Conservation (phyloP, 2,329 filamentous ascomycete species). For the Cladosporium oxysporum region DNA sequence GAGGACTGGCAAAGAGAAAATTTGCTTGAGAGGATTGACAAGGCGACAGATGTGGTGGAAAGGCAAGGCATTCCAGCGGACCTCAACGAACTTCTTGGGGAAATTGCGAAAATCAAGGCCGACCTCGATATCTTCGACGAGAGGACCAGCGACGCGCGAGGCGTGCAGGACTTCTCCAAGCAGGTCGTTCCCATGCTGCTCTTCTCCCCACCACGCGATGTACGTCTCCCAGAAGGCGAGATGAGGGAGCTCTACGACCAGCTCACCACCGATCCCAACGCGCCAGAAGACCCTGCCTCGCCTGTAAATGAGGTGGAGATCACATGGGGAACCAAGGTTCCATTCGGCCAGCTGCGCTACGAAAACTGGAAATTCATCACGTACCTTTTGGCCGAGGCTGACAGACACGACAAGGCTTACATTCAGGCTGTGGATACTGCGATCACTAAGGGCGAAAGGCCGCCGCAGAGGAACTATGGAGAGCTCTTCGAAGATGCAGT, state of each 20-base stretch:
- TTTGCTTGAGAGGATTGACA: not conserved
- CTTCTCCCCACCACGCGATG: conserved; percentile 24
- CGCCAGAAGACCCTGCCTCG: conserved; percentile 5
- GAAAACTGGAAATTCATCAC: conserved; percentile 53
- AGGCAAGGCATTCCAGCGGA: not conserved
- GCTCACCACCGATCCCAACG: conserved; percentile 43
- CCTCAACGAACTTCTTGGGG: conserved; percentile 10
- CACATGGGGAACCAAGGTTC: conserved; percentile 29
- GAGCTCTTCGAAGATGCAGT: conserved; percentile 14
- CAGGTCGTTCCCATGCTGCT: conserved; percentile 43
- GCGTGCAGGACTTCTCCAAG: conserved; percentile 38
- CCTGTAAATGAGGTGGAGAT: not conserved
- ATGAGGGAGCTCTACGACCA: conserved; percentile 47
- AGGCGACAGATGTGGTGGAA: not conserved
- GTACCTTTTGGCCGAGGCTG: conserved; percentile 43
- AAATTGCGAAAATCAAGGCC: conserved; percentile 26
- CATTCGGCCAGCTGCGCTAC: conserved; percentile 50
- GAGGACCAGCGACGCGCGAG: conserved; percentile 23
- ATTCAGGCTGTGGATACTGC: conserved; percentile 31
- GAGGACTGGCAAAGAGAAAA: conserved; percentile 1
- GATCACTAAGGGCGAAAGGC: conserved; percentile 28
- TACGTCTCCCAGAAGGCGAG: conserved; percentile 30
- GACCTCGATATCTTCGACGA: conserved; percentile 31
- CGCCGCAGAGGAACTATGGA: conserved; percentile 22
- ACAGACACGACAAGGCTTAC: conserved; percentile 32